Evolutionary conservation across 805 yeast genomes (phyloP).

Genomic region (Candida methanosorbosa): DNA sequence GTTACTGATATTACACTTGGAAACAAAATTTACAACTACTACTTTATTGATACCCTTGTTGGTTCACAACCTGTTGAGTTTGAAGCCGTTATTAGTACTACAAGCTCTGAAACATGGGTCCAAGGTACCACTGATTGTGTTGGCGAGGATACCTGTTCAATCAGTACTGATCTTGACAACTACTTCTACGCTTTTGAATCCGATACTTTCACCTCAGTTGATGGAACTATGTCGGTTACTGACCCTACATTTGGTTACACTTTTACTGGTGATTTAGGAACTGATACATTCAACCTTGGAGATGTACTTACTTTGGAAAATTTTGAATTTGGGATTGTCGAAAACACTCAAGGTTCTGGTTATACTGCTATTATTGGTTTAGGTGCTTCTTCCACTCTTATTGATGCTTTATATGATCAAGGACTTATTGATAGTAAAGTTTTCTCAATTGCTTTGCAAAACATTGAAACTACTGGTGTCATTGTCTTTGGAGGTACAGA

Average conservation of each 20-base stretch:
- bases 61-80: constrained; percentile 20
- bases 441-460: constrained; percentile 21
- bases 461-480: constrained; percentile 15
- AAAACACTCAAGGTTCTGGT: constrained; percentile 5
- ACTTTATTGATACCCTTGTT: constrained; percentile 10
- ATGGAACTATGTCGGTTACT: constrained; percentile 6
- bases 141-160: background rate
- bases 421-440: constrained; percentile 19
- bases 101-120: constrained; percentile 23
- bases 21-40: constrained; percentile 12
- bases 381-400: constrained; percentile 14
- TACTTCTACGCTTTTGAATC: constrained; percentile 6
- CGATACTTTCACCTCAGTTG: constrained; percentile 3
- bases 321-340: constrained; percentile 13
- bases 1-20: constrained; percentile 6
- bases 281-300: constrained; percentile 9
- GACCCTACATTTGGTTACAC: constrained; percentile 5
- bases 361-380: constrained; percentile 13
- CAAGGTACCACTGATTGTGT: constrained; percentile 4
- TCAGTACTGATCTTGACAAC: constrained; percentile 1
- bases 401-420: constrained; percentile 14
- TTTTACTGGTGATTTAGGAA: constrained; percentile 11
- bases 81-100: constrained; percentile 21
- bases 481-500: constrained; percentile 26
- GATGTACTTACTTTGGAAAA: constrained; percentile 4